These are phyloP conservation scores for Tilletia walkeri DNA, from an alignment of 1,284 basidiomycete species.

Conservation along the genomic window DNA sequence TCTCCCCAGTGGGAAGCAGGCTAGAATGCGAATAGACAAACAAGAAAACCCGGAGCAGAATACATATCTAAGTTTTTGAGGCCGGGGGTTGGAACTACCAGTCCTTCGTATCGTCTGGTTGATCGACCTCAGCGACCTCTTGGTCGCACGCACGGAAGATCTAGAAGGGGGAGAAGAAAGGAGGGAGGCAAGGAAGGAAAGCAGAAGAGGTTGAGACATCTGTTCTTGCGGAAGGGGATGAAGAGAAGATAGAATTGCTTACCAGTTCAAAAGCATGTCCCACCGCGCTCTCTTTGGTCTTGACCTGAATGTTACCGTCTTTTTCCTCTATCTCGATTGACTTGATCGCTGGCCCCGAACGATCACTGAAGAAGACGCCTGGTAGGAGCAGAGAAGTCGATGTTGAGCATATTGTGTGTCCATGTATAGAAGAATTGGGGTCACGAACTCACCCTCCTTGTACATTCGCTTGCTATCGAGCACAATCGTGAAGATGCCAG, in stretches of 20 bases:
- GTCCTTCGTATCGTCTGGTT: background rate
- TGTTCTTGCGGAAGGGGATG: background rate
- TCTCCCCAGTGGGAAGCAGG: too few species aligned
- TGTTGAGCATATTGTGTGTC: background rate
- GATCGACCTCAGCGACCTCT: background rate
- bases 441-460: conserved; percentile 1
- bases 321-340: background rate
- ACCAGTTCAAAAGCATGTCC: conserved; percentile 12
- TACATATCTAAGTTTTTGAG: too few species aligned
- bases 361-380: conserved; percentile 1
- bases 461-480: conserved; percentile 15
- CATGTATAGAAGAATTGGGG: background rate
- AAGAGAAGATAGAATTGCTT: background rate
- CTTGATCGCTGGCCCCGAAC: background rate
- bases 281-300: background rate
- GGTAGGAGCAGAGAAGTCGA: background rate
- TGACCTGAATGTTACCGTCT: conserved; percentile 9
- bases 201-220: background rate
- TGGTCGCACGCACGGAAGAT: conserved; percentile 1
- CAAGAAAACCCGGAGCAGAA: too few species aligned
- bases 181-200: background rate
- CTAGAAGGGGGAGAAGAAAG: background rate
- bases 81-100: background rate
- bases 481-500: conserved; percentile 6
- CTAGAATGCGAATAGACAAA: too few species aligned